Base-by-base conservation (phyloP, 352 stramenopile genomes). In the Albugo laibachii region DNA sequence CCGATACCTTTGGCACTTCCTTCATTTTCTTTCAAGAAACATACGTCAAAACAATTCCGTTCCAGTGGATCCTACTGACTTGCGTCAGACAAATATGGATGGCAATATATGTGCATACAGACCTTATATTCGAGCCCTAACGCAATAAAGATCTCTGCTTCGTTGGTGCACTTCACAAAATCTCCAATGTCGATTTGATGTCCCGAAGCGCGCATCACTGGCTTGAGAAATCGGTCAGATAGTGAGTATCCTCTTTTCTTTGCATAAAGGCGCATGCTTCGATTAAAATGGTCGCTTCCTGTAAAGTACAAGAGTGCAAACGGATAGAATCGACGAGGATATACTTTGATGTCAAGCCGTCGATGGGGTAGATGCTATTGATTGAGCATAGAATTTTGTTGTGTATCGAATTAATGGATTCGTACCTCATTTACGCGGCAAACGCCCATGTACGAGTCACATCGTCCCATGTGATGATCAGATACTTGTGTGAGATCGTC, bases 271-370 rank as follows among this genome's bases (percentile, higher is more conserved):
- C 79, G 58, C 69, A 93, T 87, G 24, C 72, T 89, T 34, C 64
- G 63, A 54, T 95, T 95, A 49, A 94, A 95, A 39, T 93, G 79
- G 50, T 93, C 80, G 50, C 76, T 93, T 19, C 82, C 81, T 0
- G 83, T 95, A 54, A 95, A 95, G 52, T 94, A 94, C 27, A 95
- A 52, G 20, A 92, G 58, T 18, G 80, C 81, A 52, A 87, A 89
- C 2, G 76, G 68, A 45, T 85, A 91, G 27, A 63, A 80, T 1
- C 67, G 59, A 1, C 75, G 71, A 35, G 78, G 77, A 47, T 92
- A 93, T 36, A 92, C 65, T 53, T 91, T 93, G 56, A 93, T 80
- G 35, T 93, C 77, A 11, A 93, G 42, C 1, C 80, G 72, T 3
- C 80, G 78, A 55, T 75, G 62, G 1, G 58, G 66, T 13, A 73